Evolutionary conservation across 225 moss, liverwort and hornwort genomes (phyloP).

Genomic region (Pleurozium schreberi): DNA sequence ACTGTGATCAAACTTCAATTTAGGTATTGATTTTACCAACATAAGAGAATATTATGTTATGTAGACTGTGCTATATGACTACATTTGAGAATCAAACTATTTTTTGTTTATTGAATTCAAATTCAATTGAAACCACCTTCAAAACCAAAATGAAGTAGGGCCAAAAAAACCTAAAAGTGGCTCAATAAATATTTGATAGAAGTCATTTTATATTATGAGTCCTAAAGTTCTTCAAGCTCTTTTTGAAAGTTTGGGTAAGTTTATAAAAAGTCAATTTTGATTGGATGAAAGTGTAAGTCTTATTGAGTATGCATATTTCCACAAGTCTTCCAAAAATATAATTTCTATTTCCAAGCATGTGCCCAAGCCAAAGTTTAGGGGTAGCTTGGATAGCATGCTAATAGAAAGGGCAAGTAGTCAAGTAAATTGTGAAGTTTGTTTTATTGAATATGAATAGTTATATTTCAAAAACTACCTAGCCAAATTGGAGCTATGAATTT

Average conservation of each 20-base stretch:
- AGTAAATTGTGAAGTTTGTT: not conserved
- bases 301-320: no score
- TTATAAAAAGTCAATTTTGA: not conserved
- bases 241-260: not conserved
- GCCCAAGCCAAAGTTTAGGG: not conserved
- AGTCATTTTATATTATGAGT: not conserved
- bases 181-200: not conserved
- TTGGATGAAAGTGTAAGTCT: no score
- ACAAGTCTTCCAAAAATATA: no score
- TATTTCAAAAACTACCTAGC: fast-evolving
- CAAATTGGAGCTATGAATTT: fast-evolving
- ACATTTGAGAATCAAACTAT: not conserved
- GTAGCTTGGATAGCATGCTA: fast-evolving
- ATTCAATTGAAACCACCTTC: not conserved
- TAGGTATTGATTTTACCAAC: not conserved
- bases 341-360: not conserved
- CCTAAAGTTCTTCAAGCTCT: not conserved
- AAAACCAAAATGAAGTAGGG: not conserved
- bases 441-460: not conserved
- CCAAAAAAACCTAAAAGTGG: not conserved
- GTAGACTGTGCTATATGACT: not conserved
- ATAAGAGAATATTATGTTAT: not conserved
- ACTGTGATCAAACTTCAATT: not conserved
- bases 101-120: not conserved
- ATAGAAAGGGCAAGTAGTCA: not conserved